Conservation (phyloP, 139 green algal genomes). For the Chlamydomonas asymmetrica region DNA sequence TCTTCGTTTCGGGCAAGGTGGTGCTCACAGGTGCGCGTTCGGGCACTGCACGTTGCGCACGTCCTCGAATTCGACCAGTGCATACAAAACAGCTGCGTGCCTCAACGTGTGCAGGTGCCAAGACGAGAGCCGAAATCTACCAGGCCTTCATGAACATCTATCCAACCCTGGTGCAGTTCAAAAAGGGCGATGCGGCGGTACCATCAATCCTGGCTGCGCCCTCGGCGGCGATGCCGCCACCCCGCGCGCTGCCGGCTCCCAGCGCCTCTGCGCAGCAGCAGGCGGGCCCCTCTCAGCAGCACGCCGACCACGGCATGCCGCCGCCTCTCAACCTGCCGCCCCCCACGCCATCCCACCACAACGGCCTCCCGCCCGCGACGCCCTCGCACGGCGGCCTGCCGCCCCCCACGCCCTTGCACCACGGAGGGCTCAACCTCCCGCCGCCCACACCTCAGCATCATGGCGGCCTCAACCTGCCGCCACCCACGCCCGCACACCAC, state of each 20-base stretch:
- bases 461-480: neutral
- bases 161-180: constrained; percentile 89
- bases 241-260: neutral
- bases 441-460: neutral
- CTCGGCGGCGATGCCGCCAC: neutral
- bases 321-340: constrained; percentile 7
- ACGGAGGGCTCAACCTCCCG: neutral
- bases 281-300: neutral
- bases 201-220: constrained; percentile 21
- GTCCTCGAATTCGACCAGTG: neutral
- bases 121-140: constrained; percentile 96
- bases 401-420: neutral
- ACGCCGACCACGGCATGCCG: neutral
- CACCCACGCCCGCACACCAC: neutral
- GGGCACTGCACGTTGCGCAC: neutral
- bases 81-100: neutral
- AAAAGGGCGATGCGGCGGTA: constrained; percentile 70
- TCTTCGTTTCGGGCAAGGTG: constrained; percentile 98
- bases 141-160: constrained; percentile 98
- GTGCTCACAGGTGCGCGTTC: constrained; percentile 56
- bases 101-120: constrained; percentile 62
- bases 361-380: constrained; percentile 32
- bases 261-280: neutral
- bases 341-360: constrained; percentile 17
- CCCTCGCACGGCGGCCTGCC: constrained; percentile 20